A percentile compares a stretch with the other conserved stretches of the same genome.
Conservation (phyloP, 208 protist genomes). For the Crithidia expoeki region DNA sequence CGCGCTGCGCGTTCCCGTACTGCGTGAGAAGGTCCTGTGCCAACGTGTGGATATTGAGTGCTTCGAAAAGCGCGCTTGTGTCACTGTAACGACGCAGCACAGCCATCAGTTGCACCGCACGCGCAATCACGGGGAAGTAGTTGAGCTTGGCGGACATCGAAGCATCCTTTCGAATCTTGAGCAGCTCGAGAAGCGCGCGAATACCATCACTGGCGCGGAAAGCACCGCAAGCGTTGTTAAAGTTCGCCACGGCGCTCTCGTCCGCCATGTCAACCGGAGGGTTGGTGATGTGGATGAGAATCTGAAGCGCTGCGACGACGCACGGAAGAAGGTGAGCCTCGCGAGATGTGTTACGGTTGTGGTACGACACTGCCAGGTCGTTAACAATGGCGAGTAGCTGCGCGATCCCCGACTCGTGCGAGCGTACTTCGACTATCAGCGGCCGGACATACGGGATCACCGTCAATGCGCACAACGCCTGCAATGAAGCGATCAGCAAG, state of each 20-base stretch:
- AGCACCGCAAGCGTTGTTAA: conserved; percentile 70
- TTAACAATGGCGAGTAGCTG: conserved; percentile 80
- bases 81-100: conserved; percentile 76
- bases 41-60: conserved; percentile 71
- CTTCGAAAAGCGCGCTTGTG: conserved; percentile 78
- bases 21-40: conserved; percentile 67
- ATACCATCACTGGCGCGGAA: conserved; percentile 82
- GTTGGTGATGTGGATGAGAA: conserved; percentile 72
- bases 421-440: conserved; percentile 64
- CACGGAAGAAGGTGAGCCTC: conserved; percentile 79
- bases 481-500: conserved; percentile 69
- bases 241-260: conserved; percentile 62
- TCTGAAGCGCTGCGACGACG: conserved; percentile 68
- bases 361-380: conserved; percentile 63
- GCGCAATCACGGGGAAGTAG: conserved; percentile 85
- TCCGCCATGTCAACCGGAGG: conserved; percentile 71
- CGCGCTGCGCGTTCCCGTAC: conserved; percentile 79
- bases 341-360: conserved; percentile 65
- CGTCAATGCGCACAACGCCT: conserved; percentile 73
- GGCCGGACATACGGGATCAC: conserved; percentile 77
- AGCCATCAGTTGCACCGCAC: conserved; percentile 81
- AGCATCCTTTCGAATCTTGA: conserved; percentile 68
- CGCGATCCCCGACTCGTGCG: conserved; percentile 75
- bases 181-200: conserved; percentile 73
- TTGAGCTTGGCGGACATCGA: conserved; percentile 77